Base-by-base conservation (phyloP, 1,284 basidiomycete genomes). In the Neotropicomus parvogracilis region DNA sequence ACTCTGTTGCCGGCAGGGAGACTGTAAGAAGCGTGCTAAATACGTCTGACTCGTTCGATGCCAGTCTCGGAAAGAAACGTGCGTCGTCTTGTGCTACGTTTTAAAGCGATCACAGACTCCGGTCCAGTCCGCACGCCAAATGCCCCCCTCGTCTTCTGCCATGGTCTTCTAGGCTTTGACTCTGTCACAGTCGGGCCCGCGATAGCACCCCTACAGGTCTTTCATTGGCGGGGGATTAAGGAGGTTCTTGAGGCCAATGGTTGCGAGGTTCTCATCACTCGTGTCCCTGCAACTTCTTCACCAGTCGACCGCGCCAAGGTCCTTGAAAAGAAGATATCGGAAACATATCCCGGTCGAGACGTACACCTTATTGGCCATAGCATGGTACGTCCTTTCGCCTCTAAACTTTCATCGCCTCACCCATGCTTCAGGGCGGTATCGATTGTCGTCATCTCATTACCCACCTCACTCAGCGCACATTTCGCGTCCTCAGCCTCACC, bases 221-320 rank as follows among this genome's bases (percentile, higher is more conserved):
- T 85, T 5, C 93, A 98, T 66, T 98, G 95, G 95, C 80, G 94
- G 32, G 95, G 95, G 3, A 94, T 97, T 55, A 86, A 87, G 59
- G 91, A 97, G 62, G 91, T 88, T 7, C 76, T 98, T 9, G 85
- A 95, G 61, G 78, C 85, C 21, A 91, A 88, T 60, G 94, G 91
- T 14, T 80, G 80, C n/a, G 88, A 97, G 64, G 90, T 97, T 27
- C 77, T 97, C 58, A 89, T 97, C 56, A 91, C 91, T 0, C 82
- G 91, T 26, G 94, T 97, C 0, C 93, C 95, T 0, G 93, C 94
- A 1, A 95, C 91, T 2, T 88, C 85, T 54, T 85, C 85, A 19
- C 89, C 91, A 28, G 73, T 85, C 50, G 91, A 95, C 53, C 79
- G 95, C 43, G 95, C 95, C 1, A 81, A 83, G 57, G 91, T 93